Evolutionary conservation across 805 yeast species (phyloP), one percentile per base, ranked within the genome.

Genomic region (Maudiozyma turicensis): DNA sequence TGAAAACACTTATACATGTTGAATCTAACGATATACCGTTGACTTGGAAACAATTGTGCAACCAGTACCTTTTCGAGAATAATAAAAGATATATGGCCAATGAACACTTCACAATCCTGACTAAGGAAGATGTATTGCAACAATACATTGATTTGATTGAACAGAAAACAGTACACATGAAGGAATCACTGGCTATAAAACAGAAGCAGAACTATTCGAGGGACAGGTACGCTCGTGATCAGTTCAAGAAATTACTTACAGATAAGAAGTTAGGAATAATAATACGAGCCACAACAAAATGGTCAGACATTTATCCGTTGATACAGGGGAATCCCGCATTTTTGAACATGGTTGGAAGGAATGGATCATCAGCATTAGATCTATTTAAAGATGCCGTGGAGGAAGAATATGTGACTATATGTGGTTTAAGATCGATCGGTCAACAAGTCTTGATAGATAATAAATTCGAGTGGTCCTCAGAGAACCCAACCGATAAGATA

Each of bases 291-390:
- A 74, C 74, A 49, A 70, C 84, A 1, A 70, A 65, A 46, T 88
- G 95, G 82, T 66, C 64, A 44, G 82, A 82, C 28, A 58, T 86
- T 1, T 72, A 77, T 40, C 68, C 74, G 0, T 51, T 58, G 5
- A 56, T 87, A 1, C 77, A 77, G 50, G 74, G 76, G 33, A 84
- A 82, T 52, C 71, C 70, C 43, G 67, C 78, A 13, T 88, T 84
- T 58, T 57, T 76, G 13, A 78, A 74, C 26, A 53, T 88, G 37
- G 72, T 88, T 49, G 95, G 95, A 0, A 73, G 89, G 48, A 72
- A 76, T 43, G 95, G 96, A 0, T 87, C 96, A 0, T 74, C 81
- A 1, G 84, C 95, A 0, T 59, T 82, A 40, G 95, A 88, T 53
- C 65, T 86, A 40, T 88, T 84, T 61, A 76, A 86, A 77, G 95